A percentile compares a stretch with the other conserved stretches of the same genome.
phyloP scores from a whole-genome alignment of 805 yeast genomes.

The Yarrowia porcina region DNA sequence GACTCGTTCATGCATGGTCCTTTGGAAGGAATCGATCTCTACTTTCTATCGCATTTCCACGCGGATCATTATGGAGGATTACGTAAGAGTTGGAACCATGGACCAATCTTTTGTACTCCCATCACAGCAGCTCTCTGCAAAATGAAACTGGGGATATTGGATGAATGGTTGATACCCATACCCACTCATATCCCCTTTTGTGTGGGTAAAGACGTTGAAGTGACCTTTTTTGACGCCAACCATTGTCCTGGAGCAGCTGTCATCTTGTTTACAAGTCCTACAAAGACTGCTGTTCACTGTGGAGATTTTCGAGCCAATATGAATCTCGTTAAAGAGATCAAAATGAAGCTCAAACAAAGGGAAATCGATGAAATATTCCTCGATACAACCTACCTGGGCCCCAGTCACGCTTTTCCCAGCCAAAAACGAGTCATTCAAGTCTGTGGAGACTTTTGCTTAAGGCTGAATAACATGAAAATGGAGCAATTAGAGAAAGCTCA shows the following conservation, averaged over 20 bases:
- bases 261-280: slow-evolving; percentile 57
- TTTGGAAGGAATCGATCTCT: slow-evolving; percentile 36
- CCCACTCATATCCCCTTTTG: slow-evolving; percentile 45
- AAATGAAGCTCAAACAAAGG: slow-evolving; percentile 32
- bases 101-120: slow-evolving; percentile 66
- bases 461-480: slow-evolving; percentile 40
- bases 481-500: slow-evolving; percentile 18
- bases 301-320: slow-evolving; percentile 85
- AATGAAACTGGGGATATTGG: slow-evolving; percentile 53
- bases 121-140: slow-evolving; percentile 61
- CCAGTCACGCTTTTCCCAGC: slow-evolving; percentile 70
- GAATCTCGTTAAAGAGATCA: slow-evolving; percentile 46
- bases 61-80: slow-evolving; percentile 93
- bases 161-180: slow-evolving; percentile 42
- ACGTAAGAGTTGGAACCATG: slow-evolving; percentile 69
- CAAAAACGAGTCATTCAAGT: slow-evolving; percentile 65
- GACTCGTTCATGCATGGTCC: slow-evolving; percentile 42
- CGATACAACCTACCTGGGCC: slow-evolving; percentile 86
- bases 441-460: slow-evolving; percentile 52
- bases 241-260: slow-evolving; percentile 97
- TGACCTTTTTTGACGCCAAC: slow-evolving; percentile 75
- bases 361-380: slow-evolving; percentile 64
- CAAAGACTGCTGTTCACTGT: slow-evolving; percentile 63
- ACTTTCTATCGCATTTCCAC: slow-evolving; percentile 66
- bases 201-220: slow-evolving; percentile 47